Base-by-base conservation (phyloP, 805 yeast species). In the Metschnikowia kunwiensis region DNA sequence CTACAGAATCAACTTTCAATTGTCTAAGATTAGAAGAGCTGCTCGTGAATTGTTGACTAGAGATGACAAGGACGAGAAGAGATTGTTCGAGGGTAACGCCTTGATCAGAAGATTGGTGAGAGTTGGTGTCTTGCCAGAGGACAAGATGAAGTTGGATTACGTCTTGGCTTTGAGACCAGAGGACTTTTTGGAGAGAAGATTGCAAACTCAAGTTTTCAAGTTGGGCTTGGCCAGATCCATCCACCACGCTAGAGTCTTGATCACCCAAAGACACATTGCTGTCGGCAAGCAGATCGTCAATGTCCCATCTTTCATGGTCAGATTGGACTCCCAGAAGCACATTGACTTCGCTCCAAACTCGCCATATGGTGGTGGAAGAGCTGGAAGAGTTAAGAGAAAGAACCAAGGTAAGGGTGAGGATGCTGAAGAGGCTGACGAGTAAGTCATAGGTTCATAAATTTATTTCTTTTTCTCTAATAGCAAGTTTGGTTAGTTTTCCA, bases 301-400 rank as follows among this genome's bases (percentile, higher is more conserved):
- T 79, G 85, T 93, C 58, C 97, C 98, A 74, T 91, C 97, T 55
- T 93, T 93, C 91, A 85, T 89, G 83, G 98, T 93, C 54, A 94
- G 98, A 81, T 85, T 93, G 70, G 98, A 93, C 79, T 89, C 98
- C 57, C 98, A 93, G 78, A 93, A 93, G 86, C 97, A 93, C 88
- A 87, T 93, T 76, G 97, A 93, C 82, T 93, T 91, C 65, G 95
- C 98, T 63, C 84, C 93, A 70, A 87, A 86, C 72, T 93, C 98
- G 58, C 98, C 98, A 74, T 91, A 86, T 89, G 98, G 98, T 74
- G 98, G 98, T 78, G 98, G 96, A 62, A 91, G 98, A 80, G 94
- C 98, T 60, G 98, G 98, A 73, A 93, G 98, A 82, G 95, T 87
- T 67, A 94, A 93, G 83, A 87, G 97, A 84, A 86, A 79, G 75